Percentiles rank a stretch among this genome's conserved stretches.
phyloP scores from a whole-genome alignment of 345 rosid species.

The Bruguiera parviflora region DNA sequence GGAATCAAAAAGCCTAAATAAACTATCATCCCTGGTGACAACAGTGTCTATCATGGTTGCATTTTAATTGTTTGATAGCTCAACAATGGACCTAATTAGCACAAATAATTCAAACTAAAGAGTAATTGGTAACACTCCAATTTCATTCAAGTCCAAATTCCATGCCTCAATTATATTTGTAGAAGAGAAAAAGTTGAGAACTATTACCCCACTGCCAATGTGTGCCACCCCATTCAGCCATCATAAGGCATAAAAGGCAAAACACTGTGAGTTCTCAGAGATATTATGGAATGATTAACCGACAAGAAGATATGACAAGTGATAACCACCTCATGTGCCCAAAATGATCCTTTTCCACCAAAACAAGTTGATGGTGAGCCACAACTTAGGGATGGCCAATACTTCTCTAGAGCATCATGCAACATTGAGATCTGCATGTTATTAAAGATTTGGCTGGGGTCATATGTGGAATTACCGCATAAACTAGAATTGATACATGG shows the following conservation, averaged over 20 bases:
- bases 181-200: constrained; percentile 26
- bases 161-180: constrained; percentile 11
- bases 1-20: neutral
- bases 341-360: constrained; percentile 63
- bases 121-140: neutral
- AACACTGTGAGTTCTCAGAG: constrained; percentile 35
- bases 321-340: constrained; percentile 76
- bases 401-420: constrained; percentile 51
- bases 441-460: neutral
- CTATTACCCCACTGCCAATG: constrained; percentile 81
- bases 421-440: constrained; percentile 56
- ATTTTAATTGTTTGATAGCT: neutral
- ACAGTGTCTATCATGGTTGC: neutral
- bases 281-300: neutral
- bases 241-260: constrained; percentile 30
- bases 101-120: neutral
- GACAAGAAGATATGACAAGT: constrained; percentile 1
- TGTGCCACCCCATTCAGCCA: constrained; percentile 34
- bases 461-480: neutral
- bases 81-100: neutral
- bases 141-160: constrained; percentile 1
- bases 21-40: neutral
- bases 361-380: constrained; percentile 54
- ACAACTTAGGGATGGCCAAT: constrained; percentile 81
- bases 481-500: constrained; percentile 1